phyloP scores from a whole-genome alignment of 225 moss, liverwort and hornwort genomes.

The Climacium dendroides region DNA sequence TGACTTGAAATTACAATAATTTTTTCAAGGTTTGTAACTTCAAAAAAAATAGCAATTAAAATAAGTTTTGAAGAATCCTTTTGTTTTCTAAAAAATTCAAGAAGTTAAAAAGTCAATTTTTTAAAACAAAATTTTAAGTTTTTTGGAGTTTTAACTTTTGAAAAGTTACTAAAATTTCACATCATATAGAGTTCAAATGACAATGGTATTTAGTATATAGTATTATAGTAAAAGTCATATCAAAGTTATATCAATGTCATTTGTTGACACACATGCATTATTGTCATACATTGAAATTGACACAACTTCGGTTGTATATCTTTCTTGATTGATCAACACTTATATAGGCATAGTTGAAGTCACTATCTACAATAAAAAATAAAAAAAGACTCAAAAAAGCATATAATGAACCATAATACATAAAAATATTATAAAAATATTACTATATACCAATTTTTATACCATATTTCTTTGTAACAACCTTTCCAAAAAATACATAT shows the following conservation, averaged over 20 bases:
- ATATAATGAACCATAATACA: background rate
- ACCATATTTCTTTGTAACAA: no score
- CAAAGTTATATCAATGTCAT: no score
- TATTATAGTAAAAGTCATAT: background rate
- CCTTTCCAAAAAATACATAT: background rate
- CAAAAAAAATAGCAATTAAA: background rate
- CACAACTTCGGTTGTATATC: accelerated
- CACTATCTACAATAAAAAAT: accelerated
- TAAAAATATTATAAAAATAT: background rate
- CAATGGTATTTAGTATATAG: accelerated
- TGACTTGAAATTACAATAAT: background rate
- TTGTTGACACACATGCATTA: no score
- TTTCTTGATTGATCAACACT: background rate
- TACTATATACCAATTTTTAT: background rate
- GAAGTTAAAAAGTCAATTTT: background rate
- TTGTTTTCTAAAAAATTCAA: background rate
- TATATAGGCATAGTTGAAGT: background rate
- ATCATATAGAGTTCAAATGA: background rate
- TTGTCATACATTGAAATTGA: no score
- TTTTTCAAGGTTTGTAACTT: background rate
- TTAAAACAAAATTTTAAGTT: no score
- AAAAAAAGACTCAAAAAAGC: accelerated
- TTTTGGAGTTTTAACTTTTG: background rate
- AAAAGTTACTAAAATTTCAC: background rate
- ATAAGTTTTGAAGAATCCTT: background rate